Conservation (phyloP, 2,329 filamentous ascomycete species). For the Zymoseptoria brevis region DNA sequence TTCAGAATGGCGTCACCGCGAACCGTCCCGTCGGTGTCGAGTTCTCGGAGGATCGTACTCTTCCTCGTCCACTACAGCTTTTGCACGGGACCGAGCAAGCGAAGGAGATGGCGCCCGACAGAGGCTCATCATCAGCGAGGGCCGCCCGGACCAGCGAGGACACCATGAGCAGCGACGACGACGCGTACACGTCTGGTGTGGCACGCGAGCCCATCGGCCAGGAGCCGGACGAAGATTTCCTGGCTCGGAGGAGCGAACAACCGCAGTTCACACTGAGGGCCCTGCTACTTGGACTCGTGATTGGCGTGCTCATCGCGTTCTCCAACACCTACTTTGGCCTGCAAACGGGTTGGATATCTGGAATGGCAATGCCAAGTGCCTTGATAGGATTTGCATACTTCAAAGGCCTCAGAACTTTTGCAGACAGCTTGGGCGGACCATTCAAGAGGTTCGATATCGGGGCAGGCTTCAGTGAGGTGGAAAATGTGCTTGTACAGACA, state of each 20-base stretch:
- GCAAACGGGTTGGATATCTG: slow-evolving; percentile 74
- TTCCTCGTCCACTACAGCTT: neutral
- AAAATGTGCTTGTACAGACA: slow-evolving; percentile 94
- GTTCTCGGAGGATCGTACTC: neutral
- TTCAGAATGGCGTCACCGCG: neutral
- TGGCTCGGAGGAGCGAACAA: slow-evolving; percentile 26
- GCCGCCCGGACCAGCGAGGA: slow-evolving; percentile 1
- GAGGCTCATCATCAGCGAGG: slow-evolving; percentile 17
- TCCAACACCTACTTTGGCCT: slow-evolving; percentile 99
- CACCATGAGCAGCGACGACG: slow-evolving; percentile 5
- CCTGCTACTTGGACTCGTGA: slow-evolving; percentile 67
- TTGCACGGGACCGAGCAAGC: neutral
- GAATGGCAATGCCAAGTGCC: slow-evolving; percentile 95
- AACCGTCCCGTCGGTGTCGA: neutral
- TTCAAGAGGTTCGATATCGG: slow-evolving; percentile 21
- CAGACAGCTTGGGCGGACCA: slow-evolving; percentile 46
- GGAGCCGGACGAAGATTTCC: slow-evolving; percentile 23
- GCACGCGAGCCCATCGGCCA: slow-evolving; percentile 22
- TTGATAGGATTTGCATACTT: slow-evolving; percentile 94
- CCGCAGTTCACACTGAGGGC: slow-evolving; percentile 73
- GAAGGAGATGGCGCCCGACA: slow-evolving; percentile 29
- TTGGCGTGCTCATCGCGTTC: slow-evolving; percentile 87
- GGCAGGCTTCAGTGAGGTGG: slow-evolving; percentile 77
- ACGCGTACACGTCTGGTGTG: slow-evolving; percentile 13
- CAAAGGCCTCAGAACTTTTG: slow-evolving; percentile 62